A percentile compares a stretch with the other conserved stretches of the same genome.
Evolutionary conservation across 2,329 filamentous ascomycete genomes (phyloP).

Genomic region (Dactylellina cionopaga): DNA sequence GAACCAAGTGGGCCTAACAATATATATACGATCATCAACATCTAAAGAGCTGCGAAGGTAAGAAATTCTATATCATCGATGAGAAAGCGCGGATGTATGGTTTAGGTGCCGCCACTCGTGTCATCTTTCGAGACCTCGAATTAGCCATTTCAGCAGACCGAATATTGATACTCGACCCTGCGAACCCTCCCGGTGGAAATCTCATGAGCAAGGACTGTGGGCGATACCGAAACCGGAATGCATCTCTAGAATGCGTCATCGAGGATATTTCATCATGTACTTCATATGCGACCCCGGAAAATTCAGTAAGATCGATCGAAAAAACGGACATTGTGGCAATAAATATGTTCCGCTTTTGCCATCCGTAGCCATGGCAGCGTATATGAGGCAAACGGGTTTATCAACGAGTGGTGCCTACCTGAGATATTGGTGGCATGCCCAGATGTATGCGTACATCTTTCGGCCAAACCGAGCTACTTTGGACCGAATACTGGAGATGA

Average conservation of each 20-base stretch:
- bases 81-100: conserved; percentile 16
- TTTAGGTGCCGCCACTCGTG: conserved; percentile 34
- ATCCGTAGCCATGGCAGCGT: conserved; percentile 15
- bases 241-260: conserved; percentile 39
- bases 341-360: conserved; percentile 27
- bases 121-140: conserved; percentile 34
- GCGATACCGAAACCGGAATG: neutral
- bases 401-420: conserved; percentile 14
- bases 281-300: conserved; percentile 25
- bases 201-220: conserved; percentile 21
- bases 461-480: conserved; percentile 30
- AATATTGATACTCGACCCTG: conserved; percentile 32
- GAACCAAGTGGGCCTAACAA: conserved; percentile 47
- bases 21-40: conserved; percentile 50
- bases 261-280: conserved; percentile 42
- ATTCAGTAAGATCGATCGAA: conserved; percentile 12
- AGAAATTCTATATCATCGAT: conserved; percentile 40
- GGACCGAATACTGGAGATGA: conserved; percentile 43
- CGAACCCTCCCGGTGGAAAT: conserved; percentile 24
- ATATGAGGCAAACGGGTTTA: conserved; percentile 29
- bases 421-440: conserved; percentile 47
- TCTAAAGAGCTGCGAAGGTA: conserved; percentile 28
- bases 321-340: neutral
- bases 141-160: conserved; percentile 25
- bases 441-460: conserved; percentile 42